A percentile compares a stretch with the other conserved stretches of the same genome.
phyloP scores from a whole-genome alignment of 2,329 filamentous ascomycete genomes.

The Fonsecaea pugnacius region DNA sequence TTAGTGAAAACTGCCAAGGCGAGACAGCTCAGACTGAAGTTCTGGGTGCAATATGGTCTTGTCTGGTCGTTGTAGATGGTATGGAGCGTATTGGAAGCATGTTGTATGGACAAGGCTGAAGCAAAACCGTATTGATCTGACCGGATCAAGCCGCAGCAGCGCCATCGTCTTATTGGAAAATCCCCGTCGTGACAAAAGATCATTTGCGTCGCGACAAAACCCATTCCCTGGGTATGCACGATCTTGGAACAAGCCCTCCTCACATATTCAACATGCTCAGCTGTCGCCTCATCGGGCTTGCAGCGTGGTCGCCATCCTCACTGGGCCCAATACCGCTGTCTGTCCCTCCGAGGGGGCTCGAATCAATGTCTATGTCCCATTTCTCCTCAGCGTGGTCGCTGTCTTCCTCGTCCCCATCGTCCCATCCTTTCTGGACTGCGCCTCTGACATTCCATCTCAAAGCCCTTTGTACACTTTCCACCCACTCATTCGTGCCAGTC shows the following conservation, averaged over 20 bases:
- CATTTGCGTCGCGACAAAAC: background rate
- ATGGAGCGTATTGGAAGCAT: background rate
- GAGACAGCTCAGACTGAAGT: background rate
- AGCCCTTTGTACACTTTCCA: constrained; percentile 89
- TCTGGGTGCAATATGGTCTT: background rate
- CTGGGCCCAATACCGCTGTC: constrained; percentile 60
- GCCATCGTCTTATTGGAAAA: background rate
- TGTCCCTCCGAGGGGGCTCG: constrained; percentile 44
- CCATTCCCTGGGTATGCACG: background rate
- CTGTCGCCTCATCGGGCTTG: constrained; percentile 70
- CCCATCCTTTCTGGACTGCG: constrained; percentile 86
- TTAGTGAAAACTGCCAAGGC: background rate
- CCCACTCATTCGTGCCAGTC: constrained; percentile 89
- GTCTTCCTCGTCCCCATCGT: constrained; percentile 50
- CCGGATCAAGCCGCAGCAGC: background rate
- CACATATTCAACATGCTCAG: constrained; percentile 73
- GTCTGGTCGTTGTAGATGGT: background rate
- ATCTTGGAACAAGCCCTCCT: background rate
- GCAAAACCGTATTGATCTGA: background rate
- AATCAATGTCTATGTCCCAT: constrained; percentile 95
- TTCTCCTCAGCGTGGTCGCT: constrained; percentile 58
- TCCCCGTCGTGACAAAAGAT: background rate
- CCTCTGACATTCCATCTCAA: constrained; percentile 94
- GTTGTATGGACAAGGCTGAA: constrained; percentile 1
- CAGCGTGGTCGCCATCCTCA: constrained; percentile 62